Base-by-base conservation (phyloP, 176 grass and related monocot genomes). In the Cenchrus fungigraminus region DNA sequence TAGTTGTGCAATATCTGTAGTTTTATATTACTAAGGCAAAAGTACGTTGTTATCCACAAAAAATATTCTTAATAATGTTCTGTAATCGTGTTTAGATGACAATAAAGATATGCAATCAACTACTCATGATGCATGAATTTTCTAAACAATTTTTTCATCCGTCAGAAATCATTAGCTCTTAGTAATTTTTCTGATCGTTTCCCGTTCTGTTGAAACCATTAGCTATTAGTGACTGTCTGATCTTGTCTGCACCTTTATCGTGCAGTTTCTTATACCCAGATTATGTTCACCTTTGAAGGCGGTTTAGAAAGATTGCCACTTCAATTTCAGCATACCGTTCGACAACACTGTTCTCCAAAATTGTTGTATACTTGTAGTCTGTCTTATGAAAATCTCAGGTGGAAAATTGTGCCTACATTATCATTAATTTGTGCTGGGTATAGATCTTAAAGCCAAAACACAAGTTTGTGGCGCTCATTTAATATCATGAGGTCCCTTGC, bases 361-460 rank as follows among this genome's bases (percentile, higher is more conserved):
- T 6, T 79, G 59, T 83, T 87, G 79, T 90, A 84, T 83, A 87
- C 74, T 46, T 79, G 73, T 82, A 83, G 40, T 20, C 42, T 34
- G 42, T 78, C 83, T 86, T 78, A 32, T 32, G 42, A 32, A 78
- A 78, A 78, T 31, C 55, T 17, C 0, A 55, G n/a, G 54, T 64
- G 71, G 54, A 19, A 77, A 77, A 69, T 58, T 32, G 68, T 32
- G 68, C 66, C 74, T 49, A 84, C 32, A 71, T n/a, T 22, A 32
- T 15, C 52, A 32, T 45, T 78, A 52, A 65, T 78, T 66, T 66
- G 71, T 56, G 60, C 78, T 71, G 68, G 59, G 50, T 32, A 8
- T 74, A 68, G 66, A 74, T 63, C 43, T 82, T 70, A 55, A 56
- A 43, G 50, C 43, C 43, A 73, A 61, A 61, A 31, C 46, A 56